Percentiles rank a stretch among this genome's conserved stretches.
Conservation (phyloP, 495 filamentous ascomycete genomes). For the Aspergillus haitiensis region DNA sequence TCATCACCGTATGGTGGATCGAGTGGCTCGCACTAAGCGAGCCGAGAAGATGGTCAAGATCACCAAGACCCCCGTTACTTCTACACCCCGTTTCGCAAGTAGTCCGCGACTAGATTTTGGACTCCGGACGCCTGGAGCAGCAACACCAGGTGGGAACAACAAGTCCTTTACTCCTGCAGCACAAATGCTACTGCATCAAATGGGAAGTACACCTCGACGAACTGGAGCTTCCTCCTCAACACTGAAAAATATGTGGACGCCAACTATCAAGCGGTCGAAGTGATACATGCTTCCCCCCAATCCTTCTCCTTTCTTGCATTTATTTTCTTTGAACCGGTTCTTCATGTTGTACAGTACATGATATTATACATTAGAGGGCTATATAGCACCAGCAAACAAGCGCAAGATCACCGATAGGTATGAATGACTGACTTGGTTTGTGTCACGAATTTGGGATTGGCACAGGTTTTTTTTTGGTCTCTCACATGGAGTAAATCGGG, state of each 20-base stretch:
- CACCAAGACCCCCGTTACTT: constrained; percentile 55
- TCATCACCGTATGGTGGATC: constrained; percentile 89
- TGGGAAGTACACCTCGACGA: constrained; percentile 52
- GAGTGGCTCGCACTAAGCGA: constrained; percentile 71
- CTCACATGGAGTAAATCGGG: too few species aligned
- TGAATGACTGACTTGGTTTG: too few species aligned
- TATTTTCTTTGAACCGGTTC: too few species aligned
- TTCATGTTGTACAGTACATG: too few species aligned
- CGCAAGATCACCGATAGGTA: too few species aligned
- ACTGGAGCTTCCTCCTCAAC: constrained; percentile 42
- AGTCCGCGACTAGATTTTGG: constrained; percentile 64
- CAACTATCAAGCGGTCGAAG: constrained; percentile 42
- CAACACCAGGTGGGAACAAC: constrained; percentile 22
- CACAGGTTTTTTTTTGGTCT: too few species aligned
- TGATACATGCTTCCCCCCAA: constrained; percentile 29
- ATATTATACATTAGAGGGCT: constrained; percentile 3
- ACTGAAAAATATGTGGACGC: constrained; percentile 57
- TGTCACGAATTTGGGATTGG: too few species aligned
- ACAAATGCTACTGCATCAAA: constrained; percentile 68
- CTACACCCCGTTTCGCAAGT: constrained; percentile 73
- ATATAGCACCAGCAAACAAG: neutral
- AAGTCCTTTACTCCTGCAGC: constrained; percentile 68
- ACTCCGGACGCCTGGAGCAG: constrained; percentile 51
- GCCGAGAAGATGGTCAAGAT: constrained; percentile 49
- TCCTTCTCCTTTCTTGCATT: neutral